Evolutionary conservation across 495 filamentous ascomycete genomes (phyloP), one percentile per base, ranked within the genome.

Genomic region (Pseudomonodictys pantanalensis): DNA sequence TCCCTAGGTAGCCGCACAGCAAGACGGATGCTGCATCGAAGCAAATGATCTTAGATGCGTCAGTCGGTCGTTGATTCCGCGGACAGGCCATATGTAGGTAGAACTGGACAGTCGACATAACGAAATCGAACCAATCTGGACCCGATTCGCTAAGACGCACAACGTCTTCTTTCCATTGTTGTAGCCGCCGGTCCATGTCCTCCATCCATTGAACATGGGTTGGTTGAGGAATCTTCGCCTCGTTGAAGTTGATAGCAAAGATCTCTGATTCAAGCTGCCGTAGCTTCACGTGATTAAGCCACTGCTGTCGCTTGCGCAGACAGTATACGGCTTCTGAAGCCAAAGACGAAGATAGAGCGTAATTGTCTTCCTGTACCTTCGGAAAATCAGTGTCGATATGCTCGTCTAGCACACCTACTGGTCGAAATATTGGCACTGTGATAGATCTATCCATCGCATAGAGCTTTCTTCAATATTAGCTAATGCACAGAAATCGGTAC

Each of bases 81-180:
- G 41, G 41, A 44, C 41, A 44, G 7, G 41, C 11, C 7, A 15
- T 9, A 44, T 44, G 41, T 8, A 44, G 41, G 18, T 44, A 44
- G 17, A 44, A 44, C 7, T 44, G 41, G 7, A 44, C 17, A 20
- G 41, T 44, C 9, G 41, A 44, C 41, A 44, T 44, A 20, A 44
- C 41, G 22, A 44, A 44, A 20, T 44, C 41, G 41, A 44, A 44
- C 41, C 41, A 44, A 44, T 44, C 41, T 20, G 41, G 41, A 44
- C 41, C 41, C 8, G 41, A 15, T 20, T 44, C 41, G 32, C 32
- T 38, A n/a, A 38, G n/a, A 15, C 7, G 8, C 41, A 7, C 18
- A 9, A 20, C 41, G 7, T 44, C 17, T 20, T 44, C 11, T 20
- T 44, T 44, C 41, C 41, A 44, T 7, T 8, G 18, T 8, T 20